Evolutionary conservation across 2,329 filamentous ascomycete species (phyloP), one percentile per base, ranked within the genome.

Genomic region (Trematosphaeria pertusa): DNA sequence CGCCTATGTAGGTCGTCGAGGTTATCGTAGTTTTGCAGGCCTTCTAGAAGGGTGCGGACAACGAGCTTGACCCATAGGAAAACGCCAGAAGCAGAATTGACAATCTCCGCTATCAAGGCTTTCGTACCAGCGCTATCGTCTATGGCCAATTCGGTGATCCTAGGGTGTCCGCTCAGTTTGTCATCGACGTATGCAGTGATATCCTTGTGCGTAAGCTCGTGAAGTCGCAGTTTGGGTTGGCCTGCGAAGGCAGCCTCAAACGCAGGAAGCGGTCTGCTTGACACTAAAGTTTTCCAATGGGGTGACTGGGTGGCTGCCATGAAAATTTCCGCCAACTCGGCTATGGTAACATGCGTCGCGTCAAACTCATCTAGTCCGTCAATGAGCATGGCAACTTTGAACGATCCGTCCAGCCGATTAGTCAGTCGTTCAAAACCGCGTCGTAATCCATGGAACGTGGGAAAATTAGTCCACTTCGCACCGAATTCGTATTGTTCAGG

Each of bases 51-150:
- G 3, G 17, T 14, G 10, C 22, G 14, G 11, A 46, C 35, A 3
- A 48, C 52, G 3, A 56, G 36, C 10, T 35, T 38, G 15, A 50
- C 52, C 50, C 50, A 56, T 1, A 53, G 37, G 21, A 54, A 56
- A 1, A 50, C 40, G 3, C 44, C 44, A 3, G 32, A 24, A 6
- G 44, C 22, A 17, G 14, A 28, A 15, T 3, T 11, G 5, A 35
- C 20, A 17, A 46, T 38, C 11, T 46, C 30, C 12, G 10, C 18
- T 2, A 37, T 24, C 3, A 47, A 11, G 4, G 2, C 11, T 7
- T 12, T 10, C 10, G 12, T 22, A 19, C n/a, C 32, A 9, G 2
- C 8, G 14, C n/a, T n/a, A n/a, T n/a, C n/a, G n/a, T n/a, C 32
- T 8, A 15, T 22, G 8, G 3, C 6, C 12, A 33, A 15, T 8